Conservation (phyloP, 1,284 basidiomycete genomes). For the Pseudozyma flocculosa region DNA sequence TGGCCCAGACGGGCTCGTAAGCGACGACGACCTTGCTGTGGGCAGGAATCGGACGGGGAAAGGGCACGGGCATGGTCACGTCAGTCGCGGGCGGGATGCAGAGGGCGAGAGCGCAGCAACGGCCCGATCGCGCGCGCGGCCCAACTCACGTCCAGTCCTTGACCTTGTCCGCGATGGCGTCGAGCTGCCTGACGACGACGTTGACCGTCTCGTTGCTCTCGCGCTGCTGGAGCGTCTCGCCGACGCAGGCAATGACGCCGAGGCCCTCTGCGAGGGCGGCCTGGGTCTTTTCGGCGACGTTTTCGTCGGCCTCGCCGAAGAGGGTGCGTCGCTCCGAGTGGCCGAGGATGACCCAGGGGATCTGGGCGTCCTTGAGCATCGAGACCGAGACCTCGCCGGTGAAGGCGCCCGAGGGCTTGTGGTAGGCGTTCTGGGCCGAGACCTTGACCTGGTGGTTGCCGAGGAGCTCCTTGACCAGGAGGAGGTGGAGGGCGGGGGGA, state of each 20-base stretch:
- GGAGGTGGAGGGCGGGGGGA: conserved; percentile 54
- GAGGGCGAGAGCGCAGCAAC: too few species aligned
- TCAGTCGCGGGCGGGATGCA: too few species aligned
- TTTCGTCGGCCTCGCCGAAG: conserved; percentile 82
- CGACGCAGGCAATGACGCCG: conserved; percentile 91
- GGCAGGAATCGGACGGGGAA: too few species aligned
- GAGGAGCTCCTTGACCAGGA: conserved; percentile 47
- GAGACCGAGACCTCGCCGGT: conserved; percentile 65
- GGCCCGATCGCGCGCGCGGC: neutral
- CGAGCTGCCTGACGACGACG: conserved; percentile 80
- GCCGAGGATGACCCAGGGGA: conserved; percentile 93
- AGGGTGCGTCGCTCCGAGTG: conserved; percentile 94
- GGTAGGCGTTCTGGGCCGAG: conserved; percentile 89
- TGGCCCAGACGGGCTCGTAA: conserved; percentile 85
- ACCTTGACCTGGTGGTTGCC: conserved; percentile 60
- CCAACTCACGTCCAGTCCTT: conserved; percentile 76
- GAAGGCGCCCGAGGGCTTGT: conserved; percentile 82
- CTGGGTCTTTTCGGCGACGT: conserved; percentile 80
- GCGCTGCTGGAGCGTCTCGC: conserved; percentile 87
- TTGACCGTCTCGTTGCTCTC: conserved; percentile 75
- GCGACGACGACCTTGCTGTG: conserved; percentile 78
- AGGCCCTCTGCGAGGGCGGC: conserved; percentile 73
- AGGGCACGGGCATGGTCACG: too few species aligned
- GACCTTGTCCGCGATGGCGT: conserved; percentile 69
- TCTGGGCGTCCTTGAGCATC: conserved; percentile 79